These are phyloP conservation scores for Flaveria floridana DNA, from an alignment of 140 eudicot genomes.

Conservation along the genomic window DNA sequence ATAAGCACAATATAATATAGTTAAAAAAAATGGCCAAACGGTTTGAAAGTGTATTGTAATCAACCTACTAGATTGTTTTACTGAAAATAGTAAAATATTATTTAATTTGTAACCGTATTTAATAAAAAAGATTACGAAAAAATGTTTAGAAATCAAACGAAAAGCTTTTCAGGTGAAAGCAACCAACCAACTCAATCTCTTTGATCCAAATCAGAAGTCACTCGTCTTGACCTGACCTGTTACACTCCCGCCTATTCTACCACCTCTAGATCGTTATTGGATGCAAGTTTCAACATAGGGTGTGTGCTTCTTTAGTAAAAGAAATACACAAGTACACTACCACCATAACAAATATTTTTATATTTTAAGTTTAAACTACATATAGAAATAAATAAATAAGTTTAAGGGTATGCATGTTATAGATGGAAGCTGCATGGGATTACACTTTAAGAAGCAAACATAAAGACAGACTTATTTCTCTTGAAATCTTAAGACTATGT, in stretches of 20 bases:
- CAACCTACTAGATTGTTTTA: background rate
- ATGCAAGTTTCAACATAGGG: background rate
- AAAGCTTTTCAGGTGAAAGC: background rate
- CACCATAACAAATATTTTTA: background rate
- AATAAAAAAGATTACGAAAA: background rate
- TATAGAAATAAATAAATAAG: too few relatives aligned
- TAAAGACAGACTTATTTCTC: too few relatives aligned
- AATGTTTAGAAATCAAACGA: background rate
- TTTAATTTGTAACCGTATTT: background rate
- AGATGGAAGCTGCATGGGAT: too few relatives aligned
- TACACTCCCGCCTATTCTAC: background rate
- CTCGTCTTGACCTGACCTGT: background rate
- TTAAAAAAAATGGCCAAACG: background rate
- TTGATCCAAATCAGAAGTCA: background rate
- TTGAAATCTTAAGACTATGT: too few relatives aligned
- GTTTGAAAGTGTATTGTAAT: background rate
- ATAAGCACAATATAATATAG: background rate
- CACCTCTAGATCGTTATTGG: background rate
- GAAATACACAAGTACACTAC: background rate
- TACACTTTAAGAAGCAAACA: too few relatives aligned
- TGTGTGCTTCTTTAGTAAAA: background rate
- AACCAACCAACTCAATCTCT: background rate
- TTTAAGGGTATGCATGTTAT: too few relatives aligned
- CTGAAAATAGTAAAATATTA: background rate
- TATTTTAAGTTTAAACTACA: too few relatives aligned